A percentile compares a stretch with the other conserved stretches of the same genome.
These are phyloP conservation scores for Arthrobotrys musiformis DNA, from an alignment of 2,329 filamentous ascomycete species.

Conservation along the genomic window DNA sequence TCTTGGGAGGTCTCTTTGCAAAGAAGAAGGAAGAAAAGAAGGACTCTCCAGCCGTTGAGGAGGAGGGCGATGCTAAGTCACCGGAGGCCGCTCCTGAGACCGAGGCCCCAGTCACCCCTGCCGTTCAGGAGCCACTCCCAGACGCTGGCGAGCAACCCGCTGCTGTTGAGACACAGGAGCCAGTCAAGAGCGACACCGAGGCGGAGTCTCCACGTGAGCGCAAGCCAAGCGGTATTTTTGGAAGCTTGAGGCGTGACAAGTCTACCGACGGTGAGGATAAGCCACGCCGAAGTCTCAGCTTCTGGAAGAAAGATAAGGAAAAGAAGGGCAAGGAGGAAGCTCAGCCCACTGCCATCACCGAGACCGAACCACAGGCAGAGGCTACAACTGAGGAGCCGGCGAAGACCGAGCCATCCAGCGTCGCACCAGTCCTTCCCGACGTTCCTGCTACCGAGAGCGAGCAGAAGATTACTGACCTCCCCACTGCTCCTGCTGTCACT, in stretches of 20 bases:
- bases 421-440: conserved; percentile 34
- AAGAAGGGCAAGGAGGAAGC: conserved; percentile 53
- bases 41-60: conserved; percentile 37
- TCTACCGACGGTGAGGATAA: conserved; percentile 46
- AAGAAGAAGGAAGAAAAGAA: conserved; percentile 47
- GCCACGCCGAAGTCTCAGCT: conserved; percentile 22
- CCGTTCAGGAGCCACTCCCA: conserved; percentile 15
- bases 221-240: conserved; percentile 34
- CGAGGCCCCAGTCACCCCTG: background rate
- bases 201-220: conserved; percentile 22
- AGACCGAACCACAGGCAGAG: conserved; percentile 35
- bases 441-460: conserved; percentile 20
- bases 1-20: conserved; percentile 35
- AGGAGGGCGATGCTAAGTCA: conserved; percentile 25
- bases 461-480: conserved; percentile 56
- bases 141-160: conserved; percentile 15
- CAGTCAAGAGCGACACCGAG: conserved; percentile 25
- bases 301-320: conserved; percentile 49
- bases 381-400: conserved; percentile 25
- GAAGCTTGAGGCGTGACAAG: conserved; percentile 42
- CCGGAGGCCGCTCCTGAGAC: conserved; percentile 31
- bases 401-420: conserved; percentile 23
- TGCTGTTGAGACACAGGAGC: conserved; percentile 24
- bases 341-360: conserved; percentile 34
- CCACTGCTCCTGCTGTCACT: conserved; percentile 50